phyloP scores from a whole-genome alignment of 176 grass and related monocot species.

The Oryza nivara region DNA sequence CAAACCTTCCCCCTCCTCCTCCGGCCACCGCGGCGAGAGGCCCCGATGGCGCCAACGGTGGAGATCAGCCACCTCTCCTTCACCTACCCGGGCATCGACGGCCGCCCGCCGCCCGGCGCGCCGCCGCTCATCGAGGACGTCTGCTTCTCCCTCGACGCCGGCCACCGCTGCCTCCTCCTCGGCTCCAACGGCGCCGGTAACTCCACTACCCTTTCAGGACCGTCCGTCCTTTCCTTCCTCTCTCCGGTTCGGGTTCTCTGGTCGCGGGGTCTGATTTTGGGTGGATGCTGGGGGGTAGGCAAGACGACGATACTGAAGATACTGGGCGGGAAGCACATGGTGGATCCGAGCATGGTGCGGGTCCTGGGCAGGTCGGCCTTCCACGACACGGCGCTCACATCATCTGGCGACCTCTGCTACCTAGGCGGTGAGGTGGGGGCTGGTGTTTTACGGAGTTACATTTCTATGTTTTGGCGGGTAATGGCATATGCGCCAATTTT shows the following conservation, averaged over 20 bases:
- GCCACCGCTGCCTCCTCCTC: constrained; percentile 83
- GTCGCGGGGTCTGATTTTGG: constrained; percentile 34
- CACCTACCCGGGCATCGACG: constrained; percentile 94
- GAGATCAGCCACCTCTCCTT: constrained; percentile 83
- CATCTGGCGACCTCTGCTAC: constrained; percentile 91
- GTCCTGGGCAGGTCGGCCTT: constrained; percentile 84
- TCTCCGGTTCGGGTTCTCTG: neutral
- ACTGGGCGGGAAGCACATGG: constrained; percentile 98
- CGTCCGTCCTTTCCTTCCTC: neutral
- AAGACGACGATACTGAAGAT: constrained; percentile 98
- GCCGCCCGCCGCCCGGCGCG: constrained; percentile 76
- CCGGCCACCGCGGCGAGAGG: constrained; percentile 25
- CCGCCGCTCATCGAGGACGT: constrained; percentile 79
- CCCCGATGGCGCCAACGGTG: constrained; percentile 50
- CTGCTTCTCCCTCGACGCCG: constrained; percentile 69
- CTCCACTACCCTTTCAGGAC: neutral
- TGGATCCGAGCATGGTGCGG: constrained; percentile 92
- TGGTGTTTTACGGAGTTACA: neutral
- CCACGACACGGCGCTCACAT: constrained; percentile 87
- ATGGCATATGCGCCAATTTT: constrained; percentile 12
- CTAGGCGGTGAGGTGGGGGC: constrained; percentile 79
- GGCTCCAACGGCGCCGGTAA: constrained; percentile 92
- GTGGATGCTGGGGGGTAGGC: constrained; percentile 44
- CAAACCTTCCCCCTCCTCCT: constrained; percentile 19
- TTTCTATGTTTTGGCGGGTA: neutral